Evolutionary conservation across 2,329 filamentous ascomycete species (phyloP), one percentile per base, ranked within the genome.

Genomic region (Waltergamsia citrina): DNA sequence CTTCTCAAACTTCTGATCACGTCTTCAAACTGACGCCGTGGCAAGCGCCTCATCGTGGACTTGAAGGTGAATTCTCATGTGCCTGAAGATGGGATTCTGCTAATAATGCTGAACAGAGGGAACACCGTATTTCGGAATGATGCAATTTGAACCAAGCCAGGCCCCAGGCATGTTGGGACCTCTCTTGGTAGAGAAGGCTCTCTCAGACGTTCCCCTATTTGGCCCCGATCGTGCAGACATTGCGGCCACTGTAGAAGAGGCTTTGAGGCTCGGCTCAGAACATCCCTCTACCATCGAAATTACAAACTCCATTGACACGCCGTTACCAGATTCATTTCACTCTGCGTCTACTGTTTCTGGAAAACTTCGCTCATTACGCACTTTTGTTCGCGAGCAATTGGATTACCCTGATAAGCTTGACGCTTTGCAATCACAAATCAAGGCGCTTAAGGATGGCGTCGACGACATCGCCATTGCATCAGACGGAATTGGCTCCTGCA

Each of bases 11-110:
- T 3, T 63, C 69, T 3, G 65, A 71, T 31, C 73, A 78, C 36
- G 56, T 76, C 9, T 77, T 69, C 40, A 73, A 78, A 41, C 54
- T 81, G 40, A 60, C 77, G 11, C 72, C 74, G 1, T 80, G 76
- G 76, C 61, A 69, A 42, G 50, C 71, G 5, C 74, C 75, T 3
- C 65, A 77, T 46, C 65, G 73, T 16, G 73, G 71, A 1, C 47
- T 75, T 7, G 63, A 71, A 53, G 69, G 71, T 71, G 54, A 39
- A 48, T 38, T n/a, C 11, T 6, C 4, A 27, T 19, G 7, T 26
- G 12, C 20, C 12, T 8, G n/a, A n/a, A n/a, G n/a, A n/a, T n/a
- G n/a, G n/a, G n/a, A n/a, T n/a, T n/a, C n/a, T n/a, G n/a, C n/a
- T n/a, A n/a, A n/a, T 39, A 31, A 35, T 32, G 14, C 16, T 16